These are phyloP conservation scores for Pelargonium australe DNA, from an alignment of 441 rosid genomes.

Conservation along the genomic window DNA sequence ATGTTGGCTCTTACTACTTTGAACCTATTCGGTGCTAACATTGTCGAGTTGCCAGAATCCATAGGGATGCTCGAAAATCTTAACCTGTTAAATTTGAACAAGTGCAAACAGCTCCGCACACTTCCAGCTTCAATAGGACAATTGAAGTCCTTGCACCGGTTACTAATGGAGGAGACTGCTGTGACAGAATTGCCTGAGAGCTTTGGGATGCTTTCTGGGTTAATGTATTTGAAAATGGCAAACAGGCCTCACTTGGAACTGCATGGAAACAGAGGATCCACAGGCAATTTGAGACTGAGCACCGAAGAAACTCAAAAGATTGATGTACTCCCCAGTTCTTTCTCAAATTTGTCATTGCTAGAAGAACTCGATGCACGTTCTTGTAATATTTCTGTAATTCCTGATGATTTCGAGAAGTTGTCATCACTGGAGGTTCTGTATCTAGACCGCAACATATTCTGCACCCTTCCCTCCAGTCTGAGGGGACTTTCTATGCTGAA, in stretches of 20 bases:
- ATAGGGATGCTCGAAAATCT: conserved; percentile 44
- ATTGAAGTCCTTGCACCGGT: conserved; percentile 40
- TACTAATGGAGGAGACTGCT: conserved; percentile 42
- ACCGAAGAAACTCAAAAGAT: conserved; percentile 6
- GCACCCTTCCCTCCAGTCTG: conserved; percentile 56
- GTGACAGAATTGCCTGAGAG: conserved; percentile 44
- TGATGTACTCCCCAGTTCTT: conserved; percentile 35
- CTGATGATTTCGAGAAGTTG: conserved; percentile 51
- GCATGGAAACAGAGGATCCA: not conserved
- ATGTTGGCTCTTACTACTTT: conserved; percentile 34
- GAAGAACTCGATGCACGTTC: conserved; percentile 50
- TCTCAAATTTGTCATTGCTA: conserved; percentile 40
- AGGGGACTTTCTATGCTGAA: conserved; percentile 40
- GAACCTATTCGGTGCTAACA: conserved; percentile 30
- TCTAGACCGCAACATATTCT: conserved; percentile 42
- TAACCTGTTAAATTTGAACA: conserved; percentile 23
- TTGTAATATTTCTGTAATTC: conserved; percentile 47
- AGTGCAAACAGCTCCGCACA: conserved; percentile 35
- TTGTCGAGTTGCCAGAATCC: conserved; percentile 44
- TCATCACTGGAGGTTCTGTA: conserved; percentile 33
- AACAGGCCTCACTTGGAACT: conserved; percentile 24
- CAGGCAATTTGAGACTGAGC: not conserved
- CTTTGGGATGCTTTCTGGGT: conserved; percentile 45
- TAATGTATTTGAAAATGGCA: conserved; percentile 37
- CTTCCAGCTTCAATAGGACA: conserved; percentile 52